Conservation (phyloP, 805 yeast genomes). For the Saturnispora gosingensis region DNA sequence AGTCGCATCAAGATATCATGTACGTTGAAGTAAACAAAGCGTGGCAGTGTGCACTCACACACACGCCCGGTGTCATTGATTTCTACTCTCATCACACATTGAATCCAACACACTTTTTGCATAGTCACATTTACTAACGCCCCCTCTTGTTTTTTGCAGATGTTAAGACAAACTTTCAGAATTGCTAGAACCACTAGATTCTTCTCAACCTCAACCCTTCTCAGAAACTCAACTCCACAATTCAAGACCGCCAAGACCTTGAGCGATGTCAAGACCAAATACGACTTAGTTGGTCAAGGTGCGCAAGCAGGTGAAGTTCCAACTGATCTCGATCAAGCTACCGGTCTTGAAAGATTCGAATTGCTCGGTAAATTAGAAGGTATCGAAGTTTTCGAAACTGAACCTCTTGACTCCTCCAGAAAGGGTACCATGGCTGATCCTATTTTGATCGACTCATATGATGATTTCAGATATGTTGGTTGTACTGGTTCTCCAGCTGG, state of each 20-base stretch:
- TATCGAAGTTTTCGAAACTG: slow-evolving; percentile 84
- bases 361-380: slow-evolving; percentile 91
- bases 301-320: slow-evolving; percentile 78
- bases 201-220: slow-evolving; percentile 25
- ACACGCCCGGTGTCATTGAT: no score
- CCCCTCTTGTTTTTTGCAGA: slow-evolving; percentile 1
- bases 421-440: slow-evolving; percentile 88
- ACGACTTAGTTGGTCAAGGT: slow-evolving; percentile 83
- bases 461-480: slow-evolving; percentile 90
- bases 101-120: neutral
- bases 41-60: no score
- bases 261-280: slow-evolving; percentile 71
- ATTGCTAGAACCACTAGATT: slow-evolving; percentile 28
- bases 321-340: slow-evolving; percentile 91
- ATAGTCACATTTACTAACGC: neutral
- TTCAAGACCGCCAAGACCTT: slow-evolving; percentile 58
- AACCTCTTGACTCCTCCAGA: slow-evolving; percentile 82
- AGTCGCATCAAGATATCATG: no score
- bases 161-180: slow-evolving; percentile 32
- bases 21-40: no score
- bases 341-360: slow-evolving; percentile 97
- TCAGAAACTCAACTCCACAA: slow-evolving; percentile 28
- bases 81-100: no score
- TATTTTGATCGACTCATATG: slow-evolving; percentile 79
- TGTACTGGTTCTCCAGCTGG: slow-evolving; percentile 96